Evolutionary conservation across 2,329 filamentous ascomycete genomes (phyloP).

Genomic region (Alternaria triticimaculans): DNA sequence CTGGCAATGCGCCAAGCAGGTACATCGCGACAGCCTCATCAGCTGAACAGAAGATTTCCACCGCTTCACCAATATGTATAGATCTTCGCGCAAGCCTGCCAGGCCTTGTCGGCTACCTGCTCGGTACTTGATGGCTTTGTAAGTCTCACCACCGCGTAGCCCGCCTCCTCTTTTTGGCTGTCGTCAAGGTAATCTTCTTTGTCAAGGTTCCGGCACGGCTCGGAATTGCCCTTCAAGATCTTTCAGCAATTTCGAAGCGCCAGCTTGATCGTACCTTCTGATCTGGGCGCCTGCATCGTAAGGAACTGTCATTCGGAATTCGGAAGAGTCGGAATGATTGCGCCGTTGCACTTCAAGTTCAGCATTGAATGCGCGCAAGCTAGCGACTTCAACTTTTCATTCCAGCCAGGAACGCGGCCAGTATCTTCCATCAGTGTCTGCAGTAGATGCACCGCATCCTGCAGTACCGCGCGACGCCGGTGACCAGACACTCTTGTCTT

Average conservation of each 20-base stretch:
- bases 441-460: background rate
- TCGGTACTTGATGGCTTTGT: background rate
- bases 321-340: background rate
- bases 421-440: background rate
- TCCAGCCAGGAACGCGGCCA: background rate
- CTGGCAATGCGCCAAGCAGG: background rate
- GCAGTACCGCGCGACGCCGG: background rate
- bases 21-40: background rate
- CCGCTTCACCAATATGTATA: background rate
- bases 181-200: background rate
- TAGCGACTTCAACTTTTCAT: background rate
- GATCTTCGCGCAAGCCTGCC: background rate
- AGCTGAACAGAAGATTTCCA: background rate
- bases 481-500: background rate
- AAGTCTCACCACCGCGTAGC: background rate
- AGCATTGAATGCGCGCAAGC: background rate
- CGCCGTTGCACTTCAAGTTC: background rate
- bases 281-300: background rate
- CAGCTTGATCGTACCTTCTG: background rate
- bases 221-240: background rate
- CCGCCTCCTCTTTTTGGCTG: background rate
- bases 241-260: background rate
- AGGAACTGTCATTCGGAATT: background rate
- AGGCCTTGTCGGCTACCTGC: background rate
- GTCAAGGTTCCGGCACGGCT: background rate